Evolutionary conservation across 2,329 filamentous ascomycete genomes (phyloP).

Genomic region (Chrysoporthe austroafricana): DNA sequence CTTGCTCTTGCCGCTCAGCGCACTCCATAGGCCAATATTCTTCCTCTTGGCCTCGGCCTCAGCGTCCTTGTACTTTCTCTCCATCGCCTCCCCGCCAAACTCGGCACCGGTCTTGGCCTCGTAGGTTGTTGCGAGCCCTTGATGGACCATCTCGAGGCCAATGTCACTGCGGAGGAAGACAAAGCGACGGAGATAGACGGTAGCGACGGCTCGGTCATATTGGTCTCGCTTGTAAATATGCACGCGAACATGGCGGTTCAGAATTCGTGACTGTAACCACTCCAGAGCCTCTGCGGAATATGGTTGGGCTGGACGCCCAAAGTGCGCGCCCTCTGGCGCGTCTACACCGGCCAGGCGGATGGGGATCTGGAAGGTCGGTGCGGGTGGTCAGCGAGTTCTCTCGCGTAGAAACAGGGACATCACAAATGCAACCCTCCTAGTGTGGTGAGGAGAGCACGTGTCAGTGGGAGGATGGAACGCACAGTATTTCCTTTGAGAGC

Average conservation of each 20-base stretch:
- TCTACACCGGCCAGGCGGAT: slow-evolving; percentile 91
- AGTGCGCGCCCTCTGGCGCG: slow-evolving; percentile 91
- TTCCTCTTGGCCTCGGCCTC: slow-evolving; percentile 68
- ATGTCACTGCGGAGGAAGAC: slow-evolving; percentile 76
- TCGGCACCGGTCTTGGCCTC: slow-evolving; percentile 90
- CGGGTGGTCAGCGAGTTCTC: neutral
- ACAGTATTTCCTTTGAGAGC: slow-evolving; percentile 79
- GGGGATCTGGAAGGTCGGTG: slow-evolving; percentile 67
- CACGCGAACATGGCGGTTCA: slow-evolving; percentile 75
- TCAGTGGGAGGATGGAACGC: slow-evolving; percentile 37
- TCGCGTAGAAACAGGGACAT: neutral
- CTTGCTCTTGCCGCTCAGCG: slow-evolving; percentile 54
- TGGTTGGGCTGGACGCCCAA: slow-evolving; percentile 85
- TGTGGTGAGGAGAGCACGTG: neutral
- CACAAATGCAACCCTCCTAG: neutral
- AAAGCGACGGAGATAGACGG: slow-evolving; percentile 72
- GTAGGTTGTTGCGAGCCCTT: slow-evolving; percentile 86
- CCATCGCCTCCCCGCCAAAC: slow-evolving; percentile 72
- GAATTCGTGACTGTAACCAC: slow-evolving; percentile 77
- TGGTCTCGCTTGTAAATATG: slow-evolving; percentile 86
- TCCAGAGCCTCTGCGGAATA: slow-evolving; percentile 78
- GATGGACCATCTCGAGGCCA: slow-evolving; percentile 85
- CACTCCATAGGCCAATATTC: slow-evolving; percentile 73
- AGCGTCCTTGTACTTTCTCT: slow-evolving; percentile 65
- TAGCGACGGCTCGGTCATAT: slow-evolving; percentile 88